Evolutionary conservation across 768 basidiomycete species (phyloP).

Genomic region (Tricholomella constricta): DNA sequence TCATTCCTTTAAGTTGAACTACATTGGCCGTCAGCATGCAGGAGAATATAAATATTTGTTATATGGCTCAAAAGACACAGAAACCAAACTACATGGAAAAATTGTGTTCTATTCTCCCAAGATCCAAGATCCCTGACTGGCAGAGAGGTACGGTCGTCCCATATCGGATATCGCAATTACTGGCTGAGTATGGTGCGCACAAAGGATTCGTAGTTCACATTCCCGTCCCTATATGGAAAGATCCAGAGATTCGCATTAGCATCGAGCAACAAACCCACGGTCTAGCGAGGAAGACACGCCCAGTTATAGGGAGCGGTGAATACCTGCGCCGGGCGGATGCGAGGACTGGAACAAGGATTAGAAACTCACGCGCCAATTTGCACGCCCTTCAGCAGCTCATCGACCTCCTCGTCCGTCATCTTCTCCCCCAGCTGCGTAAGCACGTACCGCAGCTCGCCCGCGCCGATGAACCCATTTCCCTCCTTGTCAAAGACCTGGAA

Average conservation of each 20-base stretch:
- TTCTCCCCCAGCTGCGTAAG: constrained; percentile 97
- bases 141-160: constrained; percentile 1
- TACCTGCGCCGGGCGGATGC: constrained; percentile 1
- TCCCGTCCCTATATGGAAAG: constrained; percentile 71
- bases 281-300: too few relatives aligned
- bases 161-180: constrained; percentile 33
- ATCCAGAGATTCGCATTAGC: background rate
- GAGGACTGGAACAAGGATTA: constrained; percentile 11
- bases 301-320: too few relatives aligned
- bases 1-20: too few relatives aligned
- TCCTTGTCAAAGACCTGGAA: constrained; percentile 99
- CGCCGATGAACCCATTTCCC: constrained; percentile 89
- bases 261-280: background rate
- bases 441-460: constrained; percentile 90
- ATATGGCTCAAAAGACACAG: background rate
- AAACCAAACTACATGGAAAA: background rate
- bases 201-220: constrained; percentile 96
- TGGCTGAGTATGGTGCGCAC: constrained; percentile 93
- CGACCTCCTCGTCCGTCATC: constrained; percentile 97
- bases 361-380: constrained; percentile 80
- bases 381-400: constrained; percentile 95
- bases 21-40: background rate
- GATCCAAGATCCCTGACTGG: constrained; percentile 1
- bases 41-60: background rate
- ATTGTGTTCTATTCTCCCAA: constrained; percentile 1